phyloP scores from a whole-genome alignment of 148 eudicot species.

The Talinum fruticosum region DNA sequence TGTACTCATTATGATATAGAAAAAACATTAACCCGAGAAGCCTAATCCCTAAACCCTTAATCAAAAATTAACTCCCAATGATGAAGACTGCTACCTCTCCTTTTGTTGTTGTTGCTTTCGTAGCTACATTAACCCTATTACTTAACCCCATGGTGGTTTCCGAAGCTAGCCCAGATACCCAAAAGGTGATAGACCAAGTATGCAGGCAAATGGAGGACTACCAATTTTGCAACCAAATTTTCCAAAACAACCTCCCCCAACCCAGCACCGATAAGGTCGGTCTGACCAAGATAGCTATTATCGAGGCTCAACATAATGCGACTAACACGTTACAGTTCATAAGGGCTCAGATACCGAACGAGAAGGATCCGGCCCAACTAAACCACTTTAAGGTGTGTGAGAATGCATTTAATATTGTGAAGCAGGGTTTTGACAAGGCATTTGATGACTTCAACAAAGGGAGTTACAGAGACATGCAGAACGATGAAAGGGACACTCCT shows the following conservation, averaged over 20 bases:
- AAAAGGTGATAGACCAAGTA: conserved; percentile 8
- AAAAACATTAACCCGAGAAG: not conserved
- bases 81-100: not conserved
- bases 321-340: conserved; percentile 19
- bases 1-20: not conserved
- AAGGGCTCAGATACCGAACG: not conserved
- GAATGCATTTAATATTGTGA: conserved; percentile 6
- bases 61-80: not conserved
- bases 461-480: not conserved
- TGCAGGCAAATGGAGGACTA: conserved; percentile 23
- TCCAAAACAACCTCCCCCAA: conserved; percentile 10
- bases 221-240: conserved; percentile 20
- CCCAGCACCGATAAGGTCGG: conserved; percentile 14
- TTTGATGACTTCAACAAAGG: not conserved
- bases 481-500: conserved; percentile 14
- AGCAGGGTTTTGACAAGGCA: conserved; percentile 13
- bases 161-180: not conserved
- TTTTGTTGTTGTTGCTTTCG: not conserved
- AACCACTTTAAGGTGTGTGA: conserved; percentile 16
- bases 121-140: not conserved
- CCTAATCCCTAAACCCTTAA: no score
- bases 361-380: not conserved
- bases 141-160: not conserved
- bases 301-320: conserved; percentile 14
- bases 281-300: conserved; percentile 16